phyloP scores from a whole-genome alignment of 768 basidiomycete genomes.

The Kwoniella dejecticola region DNA sequence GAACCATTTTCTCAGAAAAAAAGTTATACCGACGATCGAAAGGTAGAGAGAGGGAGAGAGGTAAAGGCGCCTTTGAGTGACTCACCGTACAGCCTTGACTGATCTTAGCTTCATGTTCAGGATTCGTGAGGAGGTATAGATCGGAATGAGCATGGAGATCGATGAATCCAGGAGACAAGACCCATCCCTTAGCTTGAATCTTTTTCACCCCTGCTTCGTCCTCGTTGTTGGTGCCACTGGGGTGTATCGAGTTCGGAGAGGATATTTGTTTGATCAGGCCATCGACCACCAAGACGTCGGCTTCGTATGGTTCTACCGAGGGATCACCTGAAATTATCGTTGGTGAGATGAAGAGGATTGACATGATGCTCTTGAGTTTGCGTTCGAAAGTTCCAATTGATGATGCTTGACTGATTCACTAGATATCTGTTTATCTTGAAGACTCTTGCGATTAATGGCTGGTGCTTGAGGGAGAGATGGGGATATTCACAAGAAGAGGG shows the following conservation, averaged over 20 bases:
- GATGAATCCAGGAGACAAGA: slow-evolving; percentile 51
- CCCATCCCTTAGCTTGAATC: slow-evolving; percentile 26
- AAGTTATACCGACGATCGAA: no score
- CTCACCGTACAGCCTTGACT: slow-evolving; percentile 52
- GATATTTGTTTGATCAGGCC: slow-evolving; percentile 41
- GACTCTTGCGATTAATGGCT: no score
- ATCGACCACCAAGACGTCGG: slow-evolving; percentile 39
- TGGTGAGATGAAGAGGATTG: slow-evolving; percentile 35
- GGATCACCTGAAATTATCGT: slow-evolving; percentile 44
- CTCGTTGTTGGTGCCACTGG: not conserved
- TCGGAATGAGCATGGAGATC: slow-evolving; percentile 54
- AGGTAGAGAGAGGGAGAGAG: no score
- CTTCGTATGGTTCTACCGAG: slow-evolving; percentile 29
- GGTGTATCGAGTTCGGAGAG: not conserved
- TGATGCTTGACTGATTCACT: no score
- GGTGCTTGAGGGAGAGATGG: no score
- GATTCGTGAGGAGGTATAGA: slow-evolving; percentile 49
- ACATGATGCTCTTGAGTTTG: not conserved
- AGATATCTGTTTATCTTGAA: no score
- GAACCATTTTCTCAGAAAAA: no score
- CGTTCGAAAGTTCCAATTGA: not conserved
- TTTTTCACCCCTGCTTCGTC: not conserved
- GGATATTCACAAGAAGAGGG: no score
- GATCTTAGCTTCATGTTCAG: slow-evolving; percentile 48
- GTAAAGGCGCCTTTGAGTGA: no score